phyloP scores from a whole-genome alignment of 139 green algal species.

The Zygnema cylindricum region DNA sequence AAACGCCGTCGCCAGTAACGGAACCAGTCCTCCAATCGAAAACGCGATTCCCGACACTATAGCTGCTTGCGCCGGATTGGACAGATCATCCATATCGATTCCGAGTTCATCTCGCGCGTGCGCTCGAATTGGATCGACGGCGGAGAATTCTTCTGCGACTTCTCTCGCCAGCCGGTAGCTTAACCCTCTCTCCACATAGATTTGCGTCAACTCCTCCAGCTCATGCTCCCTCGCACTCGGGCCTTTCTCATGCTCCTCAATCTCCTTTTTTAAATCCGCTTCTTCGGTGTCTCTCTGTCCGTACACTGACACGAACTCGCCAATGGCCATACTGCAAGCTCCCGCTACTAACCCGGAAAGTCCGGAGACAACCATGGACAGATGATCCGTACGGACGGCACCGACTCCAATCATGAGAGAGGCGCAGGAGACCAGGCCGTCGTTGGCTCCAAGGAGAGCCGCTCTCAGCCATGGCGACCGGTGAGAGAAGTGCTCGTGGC shows the following conservation, averaged over 20 bases:
- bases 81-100: conserved; percentile 87
- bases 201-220: conserved; percentile 52
- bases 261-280: conserved; percentile 54
- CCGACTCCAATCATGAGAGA: conserved; percentile 53
- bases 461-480: conserved; percentile 55
- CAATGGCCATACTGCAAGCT: conserved; percentile 51
- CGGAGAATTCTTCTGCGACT: conserved; percentile 65
- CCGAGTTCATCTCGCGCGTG: conserved; percentile 89
- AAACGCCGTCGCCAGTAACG: conserved; percentile 74
- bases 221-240: conserved; percentile 28
- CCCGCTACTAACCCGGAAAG: conserved; percentile 46
- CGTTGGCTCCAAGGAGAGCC: conserved; percentile 56
- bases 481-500: conserved; percentile 53
- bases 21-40: conserved; percentile 72
- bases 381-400: conserved; percentile 30
- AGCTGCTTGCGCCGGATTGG: conserved; percentile 77
- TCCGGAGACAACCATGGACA: conserved; percentile 47
- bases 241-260: conserved; percentile 49
- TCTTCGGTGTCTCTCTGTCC: conserved; percentile 51
- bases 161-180: conserved; percentile 69
- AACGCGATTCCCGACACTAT: conserved; percentile 72
- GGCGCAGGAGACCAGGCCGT: conserved; percentile 62
- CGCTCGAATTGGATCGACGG: conserved; percentile 77
- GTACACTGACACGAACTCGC: conserved; percentile 59
- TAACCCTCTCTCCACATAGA: conserved; percentile 69